phyloP scores from a whole-genome alignment of 495 filamentous ascomycete genomes.

The Tuber indicum region DNA sequence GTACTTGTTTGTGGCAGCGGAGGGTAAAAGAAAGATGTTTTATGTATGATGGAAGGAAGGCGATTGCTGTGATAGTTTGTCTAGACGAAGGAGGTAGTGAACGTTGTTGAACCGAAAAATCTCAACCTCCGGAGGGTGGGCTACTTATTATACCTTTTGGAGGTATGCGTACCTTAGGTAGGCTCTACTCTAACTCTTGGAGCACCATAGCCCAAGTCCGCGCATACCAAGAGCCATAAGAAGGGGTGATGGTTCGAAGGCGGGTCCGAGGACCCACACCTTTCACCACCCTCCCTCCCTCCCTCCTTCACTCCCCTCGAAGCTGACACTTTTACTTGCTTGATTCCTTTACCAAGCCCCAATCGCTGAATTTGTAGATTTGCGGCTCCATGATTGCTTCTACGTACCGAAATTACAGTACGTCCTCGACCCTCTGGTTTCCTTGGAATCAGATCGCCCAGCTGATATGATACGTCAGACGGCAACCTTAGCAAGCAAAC shows the following conservation, averaged over 20 bases:
- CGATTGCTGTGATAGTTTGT: not conserved
- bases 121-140: not conserved
- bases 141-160: slow-evolving; percentile 2
- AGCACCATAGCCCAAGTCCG: not conserved
- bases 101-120: not conserved
- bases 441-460: slow-evolving; percentile 26
- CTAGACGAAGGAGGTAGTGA: not conserved
- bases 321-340: slow-evolving; percentile 4
- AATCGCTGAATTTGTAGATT: slow-evolving; percentile 31
- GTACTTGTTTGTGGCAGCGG: not conserved
- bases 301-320: not conserved
- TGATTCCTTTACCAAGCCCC: slow-evolving; percentile 6
- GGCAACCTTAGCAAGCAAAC: not conserved
- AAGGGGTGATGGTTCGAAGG: slow-evolving; percentile 27
- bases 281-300: not conserved
- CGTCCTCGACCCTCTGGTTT: slow-evolving; percentile 17
- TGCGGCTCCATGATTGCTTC: slow-evolving; percentile 30
- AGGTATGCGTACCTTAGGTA: not conserved
- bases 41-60: not conserved
- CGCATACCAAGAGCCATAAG: slow-evolving; percentile 9
- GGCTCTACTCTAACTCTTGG: not conserved
- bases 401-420: slow-evolving; percentile 34
- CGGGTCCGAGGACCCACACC: slow-evolving; percentile 33
- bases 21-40: slow-evolving; percentile 5
- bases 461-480: slow-evolving; percentile 38